Percentiles rank a stretch among this genome's conserved stretches.
Conservation (phyloP, 192 early-diverging fungal species). For the Podila epicladia region DNA sequence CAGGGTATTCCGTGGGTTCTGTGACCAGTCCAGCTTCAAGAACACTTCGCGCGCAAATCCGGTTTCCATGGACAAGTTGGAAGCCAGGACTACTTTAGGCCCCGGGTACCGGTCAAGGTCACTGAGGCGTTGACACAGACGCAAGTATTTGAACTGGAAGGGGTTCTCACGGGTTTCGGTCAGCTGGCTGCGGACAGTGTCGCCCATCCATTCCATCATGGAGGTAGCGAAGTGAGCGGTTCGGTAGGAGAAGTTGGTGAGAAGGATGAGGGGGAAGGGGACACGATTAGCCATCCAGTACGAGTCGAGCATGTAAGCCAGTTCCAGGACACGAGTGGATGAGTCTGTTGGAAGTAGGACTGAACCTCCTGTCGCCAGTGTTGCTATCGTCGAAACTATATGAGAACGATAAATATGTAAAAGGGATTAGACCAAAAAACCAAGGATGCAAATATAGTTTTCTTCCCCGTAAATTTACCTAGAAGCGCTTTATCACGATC, state of each 20-base stretch:
- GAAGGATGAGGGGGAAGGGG: slow-evolving; percentile 77
- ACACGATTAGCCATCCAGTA: slow-evolving; percentile 78
- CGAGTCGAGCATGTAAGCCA: slow-evolving; percentile 89
- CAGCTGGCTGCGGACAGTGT: slow-evolving; percentile 77
- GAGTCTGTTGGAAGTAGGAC: slow-evolving; percentile 93
- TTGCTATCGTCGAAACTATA: slow-evolving; percentile 69
- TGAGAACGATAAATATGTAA: neutral
- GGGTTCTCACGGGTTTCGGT: slow-evolving; percentile 80
- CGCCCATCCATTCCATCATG: slow-evolving; percentile 97
- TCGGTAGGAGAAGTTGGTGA: slow-evolving; percentile 78
- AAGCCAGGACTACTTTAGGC: slow-evolving; percentile 89
- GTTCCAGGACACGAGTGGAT: slow-evolving; percentile 89
- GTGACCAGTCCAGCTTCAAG: slow-evolving; percentile 66
- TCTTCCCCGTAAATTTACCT: slow-evolving; percentile 52
- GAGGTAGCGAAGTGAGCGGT: slow-evolving; percentile 88
- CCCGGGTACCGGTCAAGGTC: slow-evolving; percentile 75
- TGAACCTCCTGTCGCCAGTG: slow-evolving; percentile 75
- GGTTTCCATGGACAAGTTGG: slow-evolving; percentile 78
- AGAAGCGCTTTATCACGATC: slow-evolving; percentile 82
- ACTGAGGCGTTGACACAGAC: slow-evolving; percentile 71
- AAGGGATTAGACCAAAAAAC: neutral
- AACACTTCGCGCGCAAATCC: slow-evolving; percentile 88
- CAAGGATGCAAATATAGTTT: neutral
- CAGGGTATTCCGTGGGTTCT: slow-evolving; percentile 65
- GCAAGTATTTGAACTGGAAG: slow-evolving; percentile 88